These are phyloP conservation scores for Trichoderma sp. DNA, from an alignment of 2,329 filamentous ascomycete species.

Conservation along the genomic window DNA sequence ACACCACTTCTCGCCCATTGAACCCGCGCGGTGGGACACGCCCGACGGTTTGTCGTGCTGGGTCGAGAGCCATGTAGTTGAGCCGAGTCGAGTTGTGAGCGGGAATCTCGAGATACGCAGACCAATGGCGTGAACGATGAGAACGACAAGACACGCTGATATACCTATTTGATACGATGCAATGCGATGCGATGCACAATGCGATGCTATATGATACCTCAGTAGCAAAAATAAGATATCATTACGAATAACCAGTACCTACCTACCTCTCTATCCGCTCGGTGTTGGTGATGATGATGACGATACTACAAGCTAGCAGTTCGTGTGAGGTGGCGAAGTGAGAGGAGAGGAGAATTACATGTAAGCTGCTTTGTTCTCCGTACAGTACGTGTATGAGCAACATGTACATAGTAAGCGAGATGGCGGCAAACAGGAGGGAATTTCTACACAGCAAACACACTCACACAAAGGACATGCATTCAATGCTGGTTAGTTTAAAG, in stretches of 20 bases:
- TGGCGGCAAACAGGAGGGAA: background rate
- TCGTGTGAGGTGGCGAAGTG: background rate
- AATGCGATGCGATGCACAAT: background rate
- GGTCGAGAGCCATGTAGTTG: conserved; percentile 37
- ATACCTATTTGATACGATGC: background rate
- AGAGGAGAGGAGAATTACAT: background rate
- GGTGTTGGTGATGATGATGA: background rate
- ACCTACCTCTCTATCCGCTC: background rate
- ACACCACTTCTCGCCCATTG: conserved; percentile 22
- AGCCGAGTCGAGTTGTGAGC: conserved; percentile 21
- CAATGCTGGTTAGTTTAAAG: background rate
- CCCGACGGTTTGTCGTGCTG: conserved; percentile 37
- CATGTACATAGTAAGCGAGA: background rate
- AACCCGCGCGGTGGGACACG: conserved; percentile 37
- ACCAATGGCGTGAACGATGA: background rate
- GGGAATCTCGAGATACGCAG: background rate
- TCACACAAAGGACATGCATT: background rate
- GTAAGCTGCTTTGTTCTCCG: background rate
- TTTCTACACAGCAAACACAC: background rate
- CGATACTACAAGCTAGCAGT: background rate
- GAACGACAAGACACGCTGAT: background rate
- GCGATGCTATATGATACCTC: background rate
- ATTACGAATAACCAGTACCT: background rate
- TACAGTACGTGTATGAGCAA: background rate
- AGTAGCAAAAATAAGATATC: background rate